Percentiles rank a stretch among this genome's conserved stretches.
Evolutionary conservation across 257 asterid species (phyloP).

Genomic region (Gentiana dahurica): DNA sequence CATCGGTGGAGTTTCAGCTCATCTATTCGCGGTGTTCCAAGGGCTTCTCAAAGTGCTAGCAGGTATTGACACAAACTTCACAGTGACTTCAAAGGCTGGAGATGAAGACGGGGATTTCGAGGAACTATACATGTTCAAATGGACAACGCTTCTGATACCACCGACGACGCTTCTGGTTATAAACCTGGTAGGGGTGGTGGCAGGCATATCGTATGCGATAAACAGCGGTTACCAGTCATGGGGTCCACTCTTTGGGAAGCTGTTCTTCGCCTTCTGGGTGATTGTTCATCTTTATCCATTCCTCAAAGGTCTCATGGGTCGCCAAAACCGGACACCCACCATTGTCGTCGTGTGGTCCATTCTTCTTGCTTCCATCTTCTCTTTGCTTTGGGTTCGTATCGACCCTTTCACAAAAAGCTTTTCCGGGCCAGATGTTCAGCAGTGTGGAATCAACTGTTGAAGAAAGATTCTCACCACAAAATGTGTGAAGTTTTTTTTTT

Average conservation of each 20-base stretch:
- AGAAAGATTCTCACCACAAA: background rate
- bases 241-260: conserved; percentile 93
- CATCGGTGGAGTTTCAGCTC: conserved; percentile 94
- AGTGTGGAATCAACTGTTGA: conserved; percentile 84
- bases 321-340: conserved; percentile 90
- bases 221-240: conserved; percentile 96
- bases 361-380: conserved; percentile 90
- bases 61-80: conserved; percentile 92
- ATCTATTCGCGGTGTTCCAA: conserved; percentile 86
- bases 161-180: conserved; percentile 87
- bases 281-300: conserved; percentile 90
- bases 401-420: conserved; percentile 89
- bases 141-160: conserved; percentile 91
- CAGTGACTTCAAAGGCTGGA: conserved; percentile 89
- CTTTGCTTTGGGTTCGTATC: conserved; percentile 80
- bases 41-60: conserved; percentile 96
- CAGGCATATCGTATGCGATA: conserved; percentile 87
- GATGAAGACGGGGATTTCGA: conserved; percentile 91
- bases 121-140: conserved; percentile 92
- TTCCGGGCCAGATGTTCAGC: conserved; percentile 69
- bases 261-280: conserved; percentile 96
- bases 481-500: too few relatives aligned
- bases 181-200: conserved; percentile 85
- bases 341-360: conserved; percentile 91
- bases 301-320: conserved; percentile 96